Base-by-base conservation (phyloP, 306 rosid genomes). In the Quercus wislizeni region DNA sequence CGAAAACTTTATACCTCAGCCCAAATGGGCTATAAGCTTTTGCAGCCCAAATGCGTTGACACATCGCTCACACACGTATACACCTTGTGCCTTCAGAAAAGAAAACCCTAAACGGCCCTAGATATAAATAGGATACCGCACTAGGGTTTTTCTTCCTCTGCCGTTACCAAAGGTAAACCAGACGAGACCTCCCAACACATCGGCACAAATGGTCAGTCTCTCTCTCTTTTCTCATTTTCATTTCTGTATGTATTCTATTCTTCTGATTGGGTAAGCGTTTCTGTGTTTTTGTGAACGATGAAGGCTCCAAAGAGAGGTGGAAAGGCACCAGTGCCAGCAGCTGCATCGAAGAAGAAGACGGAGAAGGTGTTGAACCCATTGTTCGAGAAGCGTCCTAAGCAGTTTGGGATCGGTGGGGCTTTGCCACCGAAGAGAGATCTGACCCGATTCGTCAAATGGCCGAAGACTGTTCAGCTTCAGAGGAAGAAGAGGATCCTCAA, bases 311-410 rank as follows among this genome's bases (percentile, higher is more conserved):
- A 89, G 74, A 87, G 70, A 69, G 89, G 85, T 13, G 89, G 21
- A 30, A 89, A 83, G 69, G 85, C 81, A 54, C 77, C 89, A 2
- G 80, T 63, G 46, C 46, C 46, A 38, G 46, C 46, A 1, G 81
- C 77, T 3, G 79, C 86, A 6, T 38, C 90, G 0, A 89, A 87
- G 88, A 89, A 87, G 88, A 89, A 87, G 74, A 78, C 80, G 81
- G 92, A 87, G 86, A 86, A 87, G 74, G 93, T 90, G 13, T 83
- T 73, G 69, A 92, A 92, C 62, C 95, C 97, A 2, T 79, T 92
- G 23, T 92, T 92, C 64, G 97, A 92, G 92, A 90, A 90, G 85
- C 88, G 97, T 9, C 90, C 97, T 8, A 92, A 90, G 86, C 97
- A 38, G 46, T 38, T 38, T 38, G 46, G 46, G 46, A 38, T 38